Base-by-base conservation (phyloP, 108 stramenopile genomes). In the Cyclostephanos tholiformis region DNA sequence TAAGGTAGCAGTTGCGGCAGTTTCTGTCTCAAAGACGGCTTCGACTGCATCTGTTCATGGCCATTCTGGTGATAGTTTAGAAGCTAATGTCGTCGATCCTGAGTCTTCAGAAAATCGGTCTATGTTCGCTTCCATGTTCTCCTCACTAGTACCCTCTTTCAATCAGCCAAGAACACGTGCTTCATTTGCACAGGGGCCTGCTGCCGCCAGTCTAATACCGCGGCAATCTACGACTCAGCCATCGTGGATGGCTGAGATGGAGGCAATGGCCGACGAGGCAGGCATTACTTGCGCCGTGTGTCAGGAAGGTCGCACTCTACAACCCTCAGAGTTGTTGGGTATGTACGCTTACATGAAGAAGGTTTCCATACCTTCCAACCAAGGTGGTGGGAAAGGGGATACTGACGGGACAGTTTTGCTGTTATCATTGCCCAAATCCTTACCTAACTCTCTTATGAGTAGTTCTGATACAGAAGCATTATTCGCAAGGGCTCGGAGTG, bases 241-340 rank as follows among this genome's bases (percentile, higher is more conserved):
- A 57, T 82, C 85, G 0, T 95, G 94, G 94, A 85, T 95, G 84
- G 72, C 75, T 12, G 94, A 95, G 63, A 88, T 92, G 90, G 94
- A 95, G 65, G 84, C 84, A 13, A 76, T 95, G 75, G 94, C 87
- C 49, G 94, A 95, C 35, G 94, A 95, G 76, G 82, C 74, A 36
- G 91, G 89, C 36, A 59, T 91, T 43, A 86, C 84, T 4, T 95
- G 94, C 69, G 84, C 88, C 10, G 86, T 92, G 27, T 95, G 94
- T 69, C 94, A 95, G 69, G 94, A 95, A 72, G 94, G 94, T 8
- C 65, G 88, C 35, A 87, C 75, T 14, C 57, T 87, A 11, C 89
- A 95, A 71, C 91, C 94, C n/a, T 76, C 85, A 14, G 89, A 91
- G 59, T 65, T 95, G 17, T 75, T 95, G 38, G 93, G 91, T n/a